phyloP scores from a whole-genome alignment of 352 stramenopile genomes.

The Pythium aquatile region DNA sequence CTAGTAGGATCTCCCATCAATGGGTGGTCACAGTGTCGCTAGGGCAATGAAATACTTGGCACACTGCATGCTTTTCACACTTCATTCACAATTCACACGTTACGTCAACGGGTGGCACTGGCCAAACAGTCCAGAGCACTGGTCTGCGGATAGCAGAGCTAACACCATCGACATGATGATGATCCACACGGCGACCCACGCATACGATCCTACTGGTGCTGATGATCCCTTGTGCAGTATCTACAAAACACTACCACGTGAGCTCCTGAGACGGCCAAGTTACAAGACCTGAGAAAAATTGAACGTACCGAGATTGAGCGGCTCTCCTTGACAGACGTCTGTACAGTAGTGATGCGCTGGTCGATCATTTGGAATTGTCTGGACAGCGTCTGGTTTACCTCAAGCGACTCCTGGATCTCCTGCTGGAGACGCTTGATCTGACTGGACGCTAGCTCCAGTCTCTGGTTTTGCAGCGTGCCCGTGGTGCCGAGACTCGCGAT shows the following conservation, averaged over 20 bases:
- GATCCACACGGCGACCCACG: constrained; percentile 27
- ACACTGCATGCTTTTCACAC: constrained; percentile 1
- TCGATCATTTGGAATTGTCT: constrained; percentile 61
- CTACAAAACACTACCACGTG: neutral
- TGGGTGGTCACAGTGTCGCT: neutral
- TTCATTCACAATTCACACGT: constrained; percentile 7
- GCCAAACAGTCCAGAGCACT: constrained; percentile 36
- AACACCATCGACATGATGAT: constrained; percentile 29
- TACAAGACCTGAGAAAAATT: too few relatives aligned
- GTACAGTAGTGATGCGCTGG: constrained; percentile 56
- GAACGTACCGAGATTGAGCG: constrained; percentile 9
- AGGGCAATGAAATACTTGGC: neutral
- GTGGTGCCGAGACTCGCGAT: constrained; percentile 66
- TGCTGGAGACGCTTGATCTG: constrained; percentile 59
- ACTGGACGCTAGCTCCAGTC: constrained; percentile 56
- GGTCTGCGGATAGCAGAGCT: constrained; percentile 32
- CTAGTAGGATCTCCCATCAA: too few relatives aligned
- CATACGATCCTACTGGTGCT: neutral
- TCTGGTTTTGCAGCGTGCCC: constrained; percentile 68
- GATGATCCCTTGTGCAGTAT: neutral
- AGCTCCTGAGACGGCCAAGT: neutral
- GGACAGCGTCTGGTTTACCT: constrained; percentile 41
- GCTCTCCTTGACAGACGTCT: constrained; percentile 26
- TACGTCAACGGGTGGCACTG: constrained; percentile 57
- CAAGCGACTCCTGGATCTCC: constrained; percentile 53